These are phyloP conservation scores for Suillus americanus DNA, from an alignment of 768 basidiomycete species.

Conservation along the genomic window DNA sequence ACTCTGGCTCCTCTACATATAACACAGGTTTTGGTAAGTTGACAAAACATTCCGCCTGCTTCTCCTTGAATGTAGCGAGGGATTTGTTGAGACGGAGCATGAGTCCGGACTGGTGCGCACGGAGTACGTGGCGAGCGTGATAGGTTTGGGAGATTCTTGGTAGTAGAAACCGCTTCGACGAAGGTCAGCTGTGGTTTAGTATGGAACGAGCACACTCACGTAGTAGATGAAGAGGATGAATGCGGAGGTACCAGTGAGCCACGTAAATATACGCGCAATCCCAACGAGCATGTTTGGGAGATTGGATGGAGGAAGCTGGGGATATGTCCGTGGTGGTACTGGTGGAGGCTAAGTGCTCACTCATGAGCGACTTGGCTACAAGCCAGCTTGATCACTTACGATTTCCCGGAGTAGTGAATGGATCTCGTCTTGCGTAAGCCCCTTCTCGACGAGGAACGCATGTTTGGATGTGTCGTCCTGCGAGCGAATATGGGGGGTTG, in stretches of 20 bases:
- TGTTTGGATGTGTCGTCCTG: constrained; percentile 60
- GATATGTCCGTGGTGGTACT: constrained; percentile 74
- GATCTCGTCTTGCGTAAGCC: constrained; percentile 61
- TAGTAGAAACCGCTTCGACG: constrained; percentile 61
- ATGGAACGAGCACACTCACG: constrained; percentile 38
- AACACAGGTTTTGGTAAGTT: constrained; percentile 56
- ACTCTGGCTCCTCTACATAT: constrained; percentile 47
- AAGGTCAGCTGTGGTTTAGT: constrained; percentile 9
- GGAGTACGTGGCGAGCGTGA: constrained; percentile 61
- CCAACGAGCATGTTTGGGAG: constrained; percentile 68
- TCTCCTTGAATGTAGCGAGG: constrained; percentile 51
- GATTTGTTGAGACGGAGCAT: constrained; percentile 55
- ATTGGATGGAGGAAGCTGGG: constrained; percentile 65
- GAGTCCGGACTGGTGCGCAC: constrained; percentile 57
- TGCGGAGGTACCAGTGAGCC: constrained; percentile 67
- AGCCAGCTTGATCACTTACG: constrained; percentile 37
- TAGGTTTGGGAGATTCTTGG: constrained; percentile 62
- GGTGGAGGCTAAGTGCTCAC: constrained; percentile 38
- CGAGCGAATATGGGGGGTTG: constrained; percentile 60
- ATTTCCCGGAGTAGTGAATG: constrained; percentile 54
- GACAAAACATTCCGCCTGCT: constrained; percentile 54
- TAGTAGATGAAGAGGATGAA: constrained; percentile 62
- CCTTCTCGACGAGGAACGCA: constrained; percentile 69
- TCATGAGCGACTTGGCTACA: constrained; percentile 1
- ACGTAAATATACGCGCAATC: constrained; percentile 55